These are phyloP conservation scores for Pyrenochaeta sp. DNA, from an alignment of 2,329 filamentous ascomycete genomes.

Conservation along the genomic window DNA sequence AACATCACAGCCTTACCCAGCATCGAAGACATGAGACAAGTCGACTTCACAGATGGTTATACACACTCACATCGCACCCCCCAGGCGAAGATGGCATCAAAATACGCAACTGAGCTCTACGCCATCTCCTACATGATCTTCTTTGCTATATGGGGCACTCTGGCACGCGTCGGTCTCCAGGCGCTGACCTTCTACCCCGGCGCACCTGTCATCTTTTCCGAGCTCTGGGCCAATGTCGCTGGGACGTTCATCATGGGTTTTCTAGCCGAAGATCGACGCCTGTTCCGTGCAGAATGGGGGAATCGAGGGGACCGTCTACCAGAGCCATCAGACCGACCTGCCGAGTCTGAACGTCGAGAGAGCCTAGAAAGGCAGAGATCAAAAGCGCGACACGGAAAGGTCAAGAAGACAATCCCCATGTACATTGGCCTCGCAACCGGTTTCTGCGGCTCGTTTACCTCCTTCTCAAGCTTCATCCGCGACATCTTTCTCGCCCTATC, in stretches of 20 bases:
- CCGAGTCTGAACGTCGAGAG: slow-evolving; percentile 9
- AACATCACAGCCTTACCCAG: slow-evolving; percentile 42
- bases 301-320: slow-evolving; percentile 34
- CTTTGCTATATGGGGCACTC: slow-evolving; percentile 84
- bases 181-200: slow-evolving; percentile 81
- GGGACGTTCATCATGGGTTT: slow-evolving; percentile 88
- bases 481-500: slow-evolving; percentile 82
- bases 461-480: slow-evolving; percentile 85
- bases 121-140: slow-evolving; percentile 83
- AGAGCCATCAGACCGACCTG: slow-evolving; percentile 22
- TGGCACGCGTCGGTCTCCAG: slow-evolving; percentile 82
- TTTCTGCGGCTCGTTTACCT: slow-evolving; percentile 90
- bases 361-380: slow-evolving; percentile 60
- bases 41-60: slow-evolving; percentile 18
- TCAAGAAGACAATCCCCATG: slow-evolving; percentile 86
- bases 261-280: slow-evolving; percentile 76
- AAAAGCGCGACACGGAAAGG: slow-evolving; percentile 54
- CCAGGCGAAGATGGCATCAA: slow-evolving; percentile 28
- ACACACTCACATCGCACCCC: slow-evolving; percentile 19
- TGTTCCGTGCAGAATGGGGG: slow-evolving; percentile 77
- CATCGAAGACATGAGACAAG: slow-evolving; percentile 19
- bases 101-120: slow-evolving; percentile 57
- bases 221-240: slow-evolving; percentile 87
- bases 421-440: slow-evolving; percentile 88
- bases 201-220: slow-evolving; percentile 75